These are phyloP conservation scores for Sporobolus alterniflorus DNA, from an alignment of 202 grass and related monocot genomes.

Conservation along the genomic window DNA sequence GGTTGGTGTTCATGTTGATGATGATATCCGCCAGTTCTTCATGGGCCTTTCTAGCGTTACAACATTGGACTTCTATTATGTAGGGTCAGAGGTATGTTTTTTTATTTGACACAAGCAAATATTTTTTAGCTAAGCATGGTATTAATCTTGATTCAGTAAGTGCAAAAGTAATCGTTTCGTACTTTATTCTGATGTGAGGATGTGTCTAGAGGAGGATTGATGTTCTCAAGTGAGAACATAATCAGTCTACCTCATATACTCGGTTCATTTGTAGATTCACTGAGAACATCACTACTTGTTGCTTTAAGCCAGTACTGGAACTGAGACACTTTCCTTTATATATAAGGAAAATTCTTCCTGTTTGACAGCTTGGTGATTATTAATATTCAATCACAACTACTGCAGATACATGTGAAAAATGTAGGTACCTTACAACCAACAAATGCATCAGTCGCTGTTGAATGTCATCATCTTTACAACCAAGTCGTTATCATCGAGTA, in stretches of 20 bases:
- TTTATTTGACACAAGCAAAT: not conserved
- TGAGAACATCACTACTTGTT: not conserved
- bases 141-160: not conserved
- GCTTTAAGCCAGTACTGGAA: not conserved
- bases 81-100: not conserved
- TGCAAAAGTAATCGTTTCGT: not conserved
- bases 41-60: not conserved
- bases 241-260: not conserved
- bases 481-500: not conserved
- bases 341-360: not conserved
- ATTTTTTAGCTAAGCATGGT: not conserved
- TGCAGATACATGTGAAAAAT: constrained; percentile 1
- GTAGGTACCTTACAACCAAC: not conserved
- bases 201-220: not conserved
- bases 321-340: not conserved
- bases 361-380: not conserved
- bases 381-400: not conserved
- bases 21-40: constrained; percentile 4
- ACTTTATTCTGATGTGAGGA: not conserved
- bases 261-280: not conserved
- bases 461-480: not conserved
- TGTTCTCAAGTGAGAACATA: not conserved
- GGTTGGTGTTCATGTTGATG: not conserved
- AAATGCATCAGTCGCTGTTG: not conserved
- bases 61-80: not conserved